Evolutionary conservation across 371 early-diverging fungal species (phyloP), one percentile per base, ranked within the genome.

Genomic region (Funneliformis caledonium): DNA sequence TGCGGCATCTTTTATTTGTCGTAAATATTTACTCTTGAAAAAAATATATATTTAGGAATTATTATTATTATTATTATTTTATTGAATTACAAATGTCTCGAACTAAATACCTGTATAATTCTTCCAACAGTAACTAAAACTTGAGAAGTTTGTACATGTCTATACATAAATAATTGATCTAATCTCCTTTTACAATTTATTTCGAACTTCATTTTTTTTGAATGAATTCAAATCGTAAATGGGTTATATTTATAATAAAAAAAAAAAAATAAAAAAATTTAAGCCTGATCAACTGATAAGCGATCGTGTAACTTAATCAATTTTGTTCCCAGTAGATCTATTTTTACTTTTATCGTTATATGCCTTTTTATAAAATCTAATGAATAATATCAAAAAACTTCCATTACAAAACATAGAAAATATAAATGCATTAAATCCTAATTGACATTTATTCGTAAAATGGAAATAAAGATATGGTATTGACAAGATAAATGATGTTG

Each of bases 1-100:
- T 59, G 62, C 83, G 70, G 12, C 82, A 81, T 81, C 84, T 83
- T 48, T 75, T 80, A 59, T 43, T 79, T 82, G 82, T 61, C 61
- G 68, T 14, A 88, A 81, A 42, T 77, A 60, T 48, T 84, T 84
- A 47, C 64, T 83, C 89, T 89, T 80, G 0, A 31, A 50, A 47
- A 14, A 48, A 33, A 31, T 1, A 14, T 43, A 19, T 69, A 37
- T 37, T 68, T 68, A 68, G 6, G 7, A 42, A 26, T 26, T 26
- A 26, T 26, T 26, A 26, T 68, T 31, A 6, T 37, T 43, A 16
- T 45, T 68, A 43, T 19, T 0, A 2, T 64, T 31, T 26, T 65
- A 31, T 69, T 42, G 12, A 5, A 42, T 69, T 42, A 4, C 2
- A 26, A 6, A 50, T 14, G 14, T 70, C 19, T 70, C 50, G 26